These are phyloP conservation scores for Pelargonium cotyledonis DNA, from an alignment of 441 rosid genomes.

Conservation along the genomic window DNA sequence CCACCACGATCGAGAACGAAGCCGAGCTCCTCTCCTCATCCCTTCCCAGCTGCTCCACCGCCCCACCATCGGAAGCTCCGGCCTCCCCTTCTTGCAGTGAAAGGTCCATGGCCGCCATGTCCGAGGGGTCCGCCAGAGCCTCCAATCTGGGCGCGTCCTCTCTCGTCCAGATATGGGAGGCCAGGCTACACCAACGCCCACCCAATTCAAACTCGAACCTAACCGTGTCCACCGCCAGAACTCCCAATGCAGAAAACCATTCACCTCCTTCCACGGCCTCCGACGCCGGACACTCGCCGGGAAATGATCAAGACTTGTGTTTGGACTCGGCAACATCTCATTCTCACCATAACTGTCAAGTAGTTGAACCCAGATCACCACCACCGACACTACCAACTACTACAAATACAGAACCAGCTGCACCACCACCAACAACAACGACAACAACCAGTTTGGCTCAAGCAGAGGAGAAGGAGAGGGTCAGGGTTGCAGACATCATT, in stretches of 20 bases:
- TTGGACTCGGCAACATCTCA: not conserved
- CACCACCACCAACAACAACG: slow-evolving; percentile 16
- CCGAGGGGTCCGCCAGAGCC: slow-evolving; percentile 13
- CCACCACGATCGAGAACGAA: slow-evolving; percentile 32
- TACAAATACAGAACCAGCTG: slow-evolving; percentile 1
- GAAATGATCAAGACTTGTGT: not conserved
- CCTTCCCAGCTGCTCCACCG: not conserved
- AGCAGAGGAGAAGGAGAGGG: slow-evolving; percentile 38
- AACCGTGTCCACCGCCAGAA: slow-evolving; percentile 28
- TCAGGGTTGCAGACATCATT: slow-evolving; percentile 65
- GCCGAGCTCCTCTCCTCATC: slow-evolving; percentile 23
- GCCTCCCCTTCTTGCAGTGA: slow-evolving; percentile 13
- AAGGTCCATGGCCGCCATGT: slow-evolving; percentile 16
- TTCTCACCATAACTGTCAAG: not conserved
- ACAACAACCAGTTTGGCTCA: too few relatives aligned
- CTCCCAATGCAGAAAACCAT: slow-evolving; percentile 22
- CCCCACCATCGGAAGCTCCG: not conserved
- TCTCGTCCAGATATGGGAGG: slow-evolving; percentile 92
- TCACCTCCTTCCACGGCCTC: not conserved
- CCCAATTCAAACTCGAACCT: slow-evolving; percentile 26
- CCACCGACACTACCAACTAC: too few relatives aligned
- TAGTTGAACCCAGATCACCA: too few relatives aligned
- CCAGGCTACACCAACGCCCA: slow-evolving; percentile 45
- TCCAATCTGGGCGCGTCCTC: slow-evolving; percentile 60
- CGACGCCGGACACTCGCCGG: not conserved